Percentiles rank a stretch among this genome's conserved stretches.
These are phyloP conservation scores for Rhodofomes roseus DNA, from an alignment of 1,284 basidiomycete species.

Conservation along the genomic window DNA sequence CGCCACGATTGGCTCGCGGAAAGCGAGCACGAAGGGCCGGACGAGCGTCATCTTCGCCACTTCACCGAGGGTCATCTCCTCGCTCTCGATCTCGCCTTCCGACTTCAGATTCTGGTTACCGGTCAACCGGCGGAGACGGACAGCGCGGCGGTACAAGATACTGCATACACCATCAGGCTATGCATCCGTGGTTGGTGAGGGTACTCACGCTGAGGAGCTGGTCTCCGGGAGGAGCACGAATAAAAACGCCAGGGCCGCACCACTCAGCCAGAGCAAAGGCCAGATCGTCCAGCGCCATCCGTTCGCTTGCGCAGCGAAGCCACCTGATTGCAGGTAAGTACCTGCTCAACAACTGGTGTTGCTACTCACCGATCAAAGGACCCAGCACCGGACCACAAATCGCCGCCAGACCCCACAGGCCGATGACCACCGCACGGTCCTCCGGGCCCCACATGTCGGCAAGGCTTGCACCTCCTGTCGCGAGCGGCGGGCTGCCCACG, in stretches of 20 bases:
- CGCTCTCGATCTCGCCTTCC: constrained; percentile 25
- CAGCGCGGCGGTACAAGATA: constrained; percentile 37
- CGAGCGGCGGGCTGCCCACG: constrained; percentile 38
- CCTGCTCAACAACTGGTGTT: no score
- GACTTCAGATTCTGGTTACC: constrained; percentile 26
- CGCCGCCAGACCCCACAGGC: constrained; percentile 53
- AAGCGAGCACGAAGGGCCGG: constrained; percentile 37
- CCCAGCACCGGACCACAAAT: constrained; percentile 43
- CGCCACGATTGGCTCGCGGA: constrained; percentile 37
- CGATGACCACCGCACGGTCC: constrained; percentile 52
- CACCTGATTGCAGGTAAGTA: constrained; percentile 14
- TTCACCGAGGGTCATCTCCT: constrained; percentile 16
- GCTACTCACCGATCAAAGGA: constrained; percentile 40
- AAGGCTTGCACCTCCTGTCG: constrained; percentile 32
- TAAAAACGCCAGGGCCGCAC: constrained; percentile 36
- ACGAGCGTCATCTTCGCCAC: constrained; percentile 30
- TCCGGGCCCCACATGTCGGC: constrained; percentile 47
- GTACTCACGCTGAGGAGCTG: constrained; percentile 15
- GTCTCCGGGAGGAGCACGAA: constrained; percentile 52
- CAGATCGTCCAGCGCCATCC: constrained; percentile 54
- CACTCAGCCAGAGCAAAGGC: constrained; percentile 47
- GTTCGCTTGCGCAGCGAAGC: constrained; percentile 32
- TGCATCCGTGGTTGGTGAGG: neutral
- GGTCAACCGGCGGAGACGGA: constrained; percentile 24
- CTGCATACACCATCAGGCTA: constrained; percentile 15